Evolutionary conservation across 441 rosid genomes (phyloP).

Genomic region (Arabidopsis lyrata): DNA sequence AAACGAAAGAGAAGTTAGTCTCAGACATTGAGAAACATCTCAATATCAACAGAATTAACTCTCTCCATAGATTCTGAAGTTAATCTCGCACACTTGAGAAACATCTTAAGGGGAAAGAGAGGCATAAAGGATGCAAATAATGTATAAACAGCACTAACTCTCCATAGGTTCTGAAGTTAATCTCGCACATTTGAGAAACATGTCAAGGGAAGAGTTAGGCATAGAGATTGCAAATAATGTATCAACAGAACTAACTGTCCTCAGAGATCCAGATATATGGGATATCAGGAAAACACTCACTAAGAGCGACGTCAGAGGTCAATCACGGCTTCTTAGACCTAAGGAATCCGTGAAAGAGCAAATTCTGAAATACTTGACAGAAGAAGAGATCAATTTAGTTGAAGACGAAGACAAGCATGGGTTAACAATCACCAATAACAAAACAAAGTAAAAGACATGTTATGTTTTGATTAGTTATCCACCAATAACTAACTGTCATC

Average conservation of each 20-base stretch:
- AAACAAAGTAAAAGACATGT: background rate
- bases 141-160: background rate
- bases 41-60: background rate
- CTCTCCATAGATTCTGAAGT: background rate
- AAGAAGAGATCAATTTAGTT: background rate
- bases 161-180: background rate
- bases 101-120: background rate
- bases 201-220: background rate
- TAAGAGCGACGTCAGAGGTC: background rate
- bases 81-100: background rate
- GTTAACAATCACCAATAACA: background rate
- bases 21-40: too few species aligned
- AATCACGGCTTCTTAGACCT: background rate
- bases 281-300: background rate
- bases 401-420: background rate
- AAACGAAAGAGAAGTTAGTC: background rate
- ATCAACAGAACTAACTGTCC: background rate
- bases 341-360: background rate
- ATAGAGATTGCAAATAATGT: background rate
- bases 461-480: slow-evolving; percentile 2
- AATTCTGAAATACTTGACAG: background rate
- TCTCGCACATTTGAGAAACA: background rate
- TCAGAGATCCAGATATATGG: background rate
- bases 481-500: slow-evolving; percentile 9
- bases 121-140: background rate